Conservation (phyloP, 495 filamentous ascomycete genomes). For the Podospora tetraspora region DNA sequence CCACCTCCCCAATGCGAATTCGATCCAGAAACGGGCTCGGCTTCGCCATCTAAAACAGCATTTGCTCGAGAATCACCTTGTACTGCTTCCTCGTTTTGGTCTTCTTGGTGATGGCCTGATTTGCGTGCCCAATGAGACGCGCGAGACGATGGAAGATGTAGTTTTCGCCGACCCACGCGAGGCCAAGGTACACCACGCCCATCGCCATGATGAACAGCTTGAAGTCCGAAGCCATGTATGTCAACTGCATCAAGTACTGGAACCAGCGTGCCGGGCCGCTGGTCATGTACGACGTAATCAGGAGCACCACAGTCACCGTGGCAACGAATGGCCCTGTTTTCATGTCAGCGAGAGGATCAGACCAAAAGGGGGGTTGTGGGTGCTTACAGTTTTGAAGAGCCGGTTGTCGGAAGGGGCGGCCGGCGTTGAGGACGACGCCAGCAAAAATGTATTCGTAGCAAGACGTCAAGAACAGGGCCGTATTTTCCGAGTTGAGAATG, state of each 20-base stretch:
- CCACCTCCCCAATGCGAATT: background rate
- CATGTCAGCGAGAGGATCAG: background rate
- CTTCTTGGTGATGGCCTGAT: constrained; percentile 48
- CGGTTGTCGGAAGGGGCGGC: constrained; percentile 77
- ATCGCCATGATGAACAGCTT: constrained; percentile 63
- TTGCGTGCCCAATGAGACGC: constrained; percentile 57
- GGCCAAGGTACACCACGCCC: constrained; percentile 57
- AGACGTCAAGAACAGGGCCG: constrained; percentile 77
- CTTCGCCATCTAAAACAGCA: constrained; percentile 41
- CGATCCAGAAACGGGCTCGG: background rate
- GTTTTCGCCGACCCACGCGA: constrained; percentile 67
- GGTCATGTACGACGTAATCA: constrained; percentile 70
- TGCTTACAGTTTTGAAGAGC: constrained; percentile 72
- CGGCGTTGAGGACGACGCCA: constrained; percentile 82
- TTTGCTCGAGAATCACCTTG: constrained; percentile 70
- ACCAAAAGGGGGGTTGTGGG: background rate
- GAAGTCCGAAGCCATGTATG: constrained; percentile 63
- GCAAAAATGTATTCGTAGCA: constrained; percentile 93
- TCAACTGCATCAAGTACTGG: constrained; percentile 75
- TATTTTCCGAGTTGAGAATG: constrained; percentile 87
- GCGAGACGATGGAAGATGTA: constrained; percentile 64
- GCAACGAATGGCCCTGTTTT: constrained; percentile 69
- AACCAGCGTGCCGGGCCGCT: constrained; percentile 65
- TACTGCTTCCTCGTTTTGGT: constrained; percentile 80
- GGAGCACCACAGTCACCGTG: constrained; percentile 62